A percentile compares a stretch with the other conserved stretches of the same genome.
Evolutionary conservation across 805 yeast genomes (phyloP).

Genomic region (Saccharomycopsis olivae): DNA sequence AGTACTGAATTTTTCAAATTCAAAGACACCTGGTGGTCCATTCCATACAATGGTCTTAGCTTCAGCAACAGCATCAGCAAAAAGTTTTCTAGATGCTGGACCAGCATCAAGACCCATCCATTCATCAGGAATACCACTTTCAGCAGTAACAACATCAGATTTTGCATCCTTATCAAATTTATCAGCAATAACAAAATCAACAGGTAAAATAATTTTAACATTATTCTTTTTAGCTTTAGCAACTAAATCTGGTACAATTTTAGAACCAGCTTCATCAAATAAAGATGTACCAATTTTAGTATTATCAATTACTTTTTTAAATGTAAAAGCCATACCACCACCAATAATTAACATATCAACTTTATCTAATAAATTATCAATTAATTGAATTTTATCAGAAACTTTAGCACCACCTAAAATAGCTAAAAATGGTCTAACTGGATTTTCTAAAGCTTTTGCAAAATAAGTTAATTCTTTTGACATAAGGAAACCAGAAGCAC

Average conservation of each 20-base stretch:
- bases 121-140: constrained; percentile 86
- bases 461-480: constrained; percentile 95
- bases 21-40: constrained; percentile 99
- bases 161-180: constrained; percentile 86
- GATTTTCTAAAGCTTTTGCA: constrained; percentile 97
- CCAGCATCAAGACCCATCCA: constrained; percentile 97
- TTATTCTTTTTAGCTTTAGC: constrained; percentile 95
- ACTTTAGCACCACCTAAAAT: constrained; percentile 99
- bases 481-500: constrained; percentile 98
- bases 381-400: constrained; percentile 96
- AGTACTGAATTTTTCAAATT: constrained; percentile 81
- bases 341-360: constrained; percentile 91
- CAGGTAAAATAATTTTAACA: constrained; percentile 90
- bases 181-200: constrained; percentile 94
- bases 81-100: constrained; percentile 75
- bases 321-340: constrained; percentile 99
- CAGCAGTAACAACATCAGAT: constrained; percentile 74
- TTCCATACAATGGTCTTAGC: constrained; percentile 99
- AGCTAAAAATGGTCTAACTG: constrained; percentile 96
- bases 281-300: constrained; percentile 87
- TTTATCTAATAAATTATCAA: constrained; percentile 93
- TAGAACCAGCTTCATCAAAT: constrained; percentile 90
- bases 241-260: constrained; percentile 83
- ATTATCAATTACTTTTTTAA: constrained; percentile 83
- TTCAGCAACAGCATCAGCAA: constrained; percentile 71